phyloP scores from a whole-genome alignment of 2,329 filamentous ascomycete species.

The Trichoderma endophyticum region DNA sequence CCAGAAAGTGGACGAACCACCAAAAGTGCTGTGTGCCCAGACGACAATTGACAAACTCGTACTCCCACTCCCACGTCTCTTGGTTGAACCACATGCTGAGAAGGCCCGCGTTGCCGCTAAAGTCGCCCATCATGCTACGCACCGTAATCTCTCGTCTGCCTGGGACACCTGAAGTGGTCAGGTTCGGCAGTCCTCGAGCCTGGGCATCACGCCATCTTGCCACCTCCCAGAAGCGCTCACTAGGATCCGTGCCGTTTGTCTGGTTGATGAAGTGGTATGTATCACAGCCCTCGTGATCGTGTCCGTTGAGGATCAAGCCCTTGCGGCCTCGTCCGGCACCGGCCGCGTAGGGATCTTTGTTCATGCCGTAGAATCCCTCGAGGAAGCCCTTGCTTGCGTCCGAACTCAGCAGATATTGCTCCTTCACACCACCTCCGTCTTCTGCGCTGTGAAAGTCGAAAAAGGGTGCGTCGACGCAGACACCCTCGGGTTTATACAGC shows the following conservation, averaged over 20 bases:
- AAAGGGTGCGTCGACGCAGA: slow-evolving; percentile 81
- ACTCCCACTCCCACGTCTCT: slow-evolving; percentile 69
- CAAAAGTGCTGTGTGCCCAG: slow-evolving; percentile 87
- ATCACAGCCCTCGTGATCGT: slow-evolving; percentile 94
- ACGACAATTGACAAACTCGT: slow-evolving; percentile 74
- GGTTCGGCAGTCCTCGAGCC: slow-evolving; percentile 36
- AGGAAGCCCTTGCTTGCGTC: slow-evolving; percentile 72
- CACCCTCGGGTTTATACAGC: slow-evolving; percentile 74
- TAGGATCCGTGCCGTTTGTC: slow-evolving; percentile 39
- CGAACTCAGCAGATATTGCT: slow-evolving; percentile 85
- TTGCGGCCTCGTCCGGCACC: slow-evolving; percentile 63
- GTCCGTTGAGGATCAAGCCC: slow-evolving; percentile 84
- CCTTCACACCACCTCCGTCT: slow-evolving; percentile 70
- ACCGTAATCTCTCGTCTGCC: slow-evolving; percentile 87
- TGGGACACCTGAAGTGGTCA: slow-evolving; percentile 42
- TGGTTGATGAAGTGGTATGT: slow-evolving; percentile 78
- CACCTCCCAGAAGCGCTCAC: slow-evolving; percentile 50
- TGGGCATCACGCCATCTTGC: slow-evolving; percentile 46
- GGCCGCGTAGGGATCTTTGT: slow-evolving; percentile 55
- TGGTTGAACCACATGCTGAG: slow-evolving; percentile 87
- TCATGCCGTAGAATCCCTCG: slow-evolving; percentile 80
- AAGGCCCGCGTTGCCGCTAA: slow-evolving; percentile 85
- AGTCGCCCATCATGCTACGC: slow-evolving; percentile 97
- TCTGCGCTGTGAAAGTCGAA: slow-evolving; percentile 71
- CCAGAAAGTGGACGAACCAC: slow-evolving; percentile 83